Evolutionary conservation across 2,329 filamentous ascomycete species (phyloP), one percentile per base, ranked within the genome.

Genomic region (Aureobasidium vineae): DNA sequence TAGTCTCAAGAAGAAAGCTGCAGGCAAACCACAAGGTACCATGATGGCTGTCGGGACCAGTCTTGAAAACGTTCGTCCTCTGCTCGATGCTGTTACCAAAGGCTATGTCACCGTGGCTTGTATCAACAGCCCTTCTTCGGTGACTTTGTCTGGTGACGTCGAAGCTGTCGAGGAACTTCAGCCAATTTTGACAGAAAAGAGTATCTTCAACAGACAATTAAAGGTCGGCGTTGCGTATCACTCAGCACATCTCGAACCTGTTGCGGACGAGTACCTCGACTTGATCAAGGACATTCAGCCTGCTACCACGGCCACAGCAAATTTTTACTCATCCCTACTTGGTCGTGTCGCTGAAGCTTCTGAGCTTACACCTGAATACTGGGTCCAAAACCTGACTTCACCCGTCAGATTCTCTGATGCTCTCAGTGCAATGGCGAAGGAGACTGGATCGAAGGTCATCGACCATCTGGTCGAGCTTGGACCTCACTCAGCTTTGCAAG

Each of bases 361-460:
- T 61, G 63, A 26, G 69, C 43, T 78, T 23, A 49, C 13, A 1
- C 71, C 66, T 5, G 52, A 56, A 0, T 83, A 83, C 70, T 84
- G 81, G 82, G 71, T 67, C 0, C 73, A 79, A 33, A 84, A 84
- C 69, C 78, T 83, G 78, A 69, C 74, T 1, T 72, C 75, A 11
- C 74, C 81, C 1, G 81, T 83, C 0, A 69, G 79, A 0, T 83
- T 84, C 68, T 72, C 73, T 4, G 75, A 81, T 50, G 81, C 81
- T 0, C 49, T 83, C 5, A 40, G 45, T 19, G 36, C 60, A 2
- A 52, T 52, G 45, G 45, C 47, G 7, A 52, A 21, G 13, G 60
- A 61, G n/a, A 61, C 60, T 21, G 60, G 60, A 11, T 40, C 47
- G 16, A 63, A 43, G 21, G n/a, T 8, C 5, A 63, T 63, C 36